Evolutionary conservation across 192 early-diverging fungal genomes (phyloP).

Genomic region (Coemansia sp.): DNA sequence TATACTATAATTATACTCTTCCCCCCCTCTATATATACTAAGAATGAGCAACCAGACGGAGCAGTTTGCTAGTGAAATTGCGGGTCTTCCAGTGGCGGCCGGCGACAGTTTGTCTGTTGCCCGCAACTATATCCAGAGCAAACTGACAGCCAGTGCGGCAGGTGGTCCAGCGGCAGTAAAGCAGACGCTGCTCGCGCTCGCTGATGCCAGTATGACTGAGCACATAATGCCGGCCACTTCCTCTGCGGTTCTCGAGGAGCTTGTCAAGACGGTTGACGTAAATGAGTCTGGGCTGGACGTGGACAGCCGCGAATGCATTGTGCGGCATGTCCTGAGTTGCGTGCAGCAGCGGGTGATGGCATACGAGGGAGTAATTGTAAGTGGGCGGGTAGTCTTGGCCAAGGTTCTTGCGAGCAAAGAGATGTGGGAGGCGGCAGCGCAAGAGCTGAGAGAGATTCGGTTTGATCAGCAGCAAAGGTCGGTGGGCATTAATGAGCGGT

Average conservation of each 20-base stretch:
- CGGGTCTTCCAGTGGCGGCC: constrained; percentile 8
- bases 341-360: constrained; percentile 72
- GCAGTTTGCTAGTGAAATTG: constrained; percentile 24
- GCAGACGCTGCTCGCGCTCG: constrained; percentile 15
- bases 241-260: constrained; percentile 69
- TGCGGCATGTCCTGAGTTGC: constrained; percentile 64
- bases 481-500: constrained; percentile 61
- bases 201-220: constrained; percentile 59
- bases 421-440: constrained; percentile 82
- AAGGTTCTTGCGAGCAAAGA: constrained; percentile 67
- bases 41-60: constrained; percentile 3
- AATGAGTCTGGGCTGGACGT: constrained; percentile 34
- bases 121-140: constrained; percentile 4
- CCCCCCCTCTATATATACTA: not conserved
- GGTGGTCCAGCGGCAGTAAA: not conserved
- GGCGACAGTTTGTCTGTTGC: not conserved
- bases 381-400: constrained; percentile 72
- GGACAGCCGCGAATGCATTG: constrained; percentile 54
- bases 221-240: constrained; percentile 72
- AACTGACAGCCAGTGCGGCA: constrained; percentile 9
- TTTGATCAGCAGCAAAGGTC: constrained; percentile 85
- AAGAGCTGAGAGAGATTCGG: constrained; percentile 80
- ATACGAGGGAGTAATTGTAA: constrained; percentile 64
- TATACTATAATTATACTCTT: too few relatives aligned
- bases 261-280: constrained; percentile 58